These are phyloP conservation scores for Boletus bicolor DNA, from an alignment of 768 basidiomycete species.

Conservation along the genomic window DNA sequence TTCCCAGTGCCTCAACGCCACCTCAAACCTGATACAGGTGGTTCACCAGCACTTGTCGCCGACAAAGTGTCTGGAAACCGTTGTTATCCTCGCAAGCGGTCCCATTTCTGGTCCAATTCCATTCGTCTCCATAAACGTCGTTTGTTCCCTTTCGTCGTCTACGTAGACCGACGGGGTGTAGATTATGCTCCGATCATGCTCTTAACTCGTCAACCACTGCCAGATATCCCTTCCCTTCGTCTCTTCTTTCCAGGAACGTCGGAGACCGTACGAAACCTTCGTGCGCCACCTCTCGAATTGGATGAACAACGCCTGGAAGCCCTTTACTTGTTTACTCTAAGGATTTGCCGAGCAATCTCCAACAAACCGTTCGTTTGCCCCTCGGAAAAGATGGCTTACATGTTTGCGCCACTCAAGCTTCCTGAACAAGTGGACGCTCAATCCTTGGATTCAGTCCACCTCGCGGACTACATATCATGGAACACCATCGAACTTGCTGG, in stretches of 20 bases:
- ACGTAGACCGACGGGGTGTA: slow-evolving; percentile 26
- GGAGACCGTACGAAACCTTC: slow-evolving; percentile 41
- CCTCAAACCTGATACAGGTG: background rate
- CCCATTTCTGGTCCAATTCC: slow-evolving; percentile 66
- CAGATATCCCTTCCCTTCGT: slow-evolving; percentile 50
- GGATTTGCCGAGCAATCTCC: slow-evolving; percentile 56
- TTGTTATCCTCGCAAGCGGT: slow-evolving; percentile 53
- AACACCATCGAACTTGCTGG: slow-evolving; percentile 51
- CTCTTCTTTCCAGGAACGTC: slow-evolving; percentile 56
- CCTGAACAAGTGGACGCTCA: slow-evolving; percentile 29
- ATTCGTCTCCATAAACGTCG: slow-evolving; percentile 20
- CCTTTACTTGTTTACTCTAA: slow-evolving; percentile 60
- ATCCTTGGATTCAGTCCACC: slow-evolving; percentile 21
- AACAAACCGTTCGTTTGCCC: slow-evolving; percentile 68
- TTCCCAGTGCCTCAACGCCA: slow-evolving; percentile 30
- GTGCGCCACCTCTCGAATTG: slow-evolving; percentile 48
- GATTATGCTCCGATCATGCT: slow-evolving; percentile 59
- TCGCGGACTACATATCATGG: slow-evolving; percentile 61
- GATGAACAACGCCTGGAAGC: slow-evolving; percentile 43
- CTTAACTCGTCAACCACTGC: slow-evolving; percentile 66
- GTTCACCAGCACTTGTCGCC: slow-evolving; percentile 15
- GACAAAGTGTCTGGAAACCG: slow-evolving; percentile 42
- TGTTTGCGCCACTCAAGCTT: slow-evolving; percentile 59
- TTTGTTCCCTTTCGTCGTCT: slow-evolving; percentile 41
- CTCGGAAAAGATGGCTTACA: slow-evolving; percentile 54